These are phyloP conservation scores for Pseudocercospora eumusae DNA, from an alignment of 2,329 filamentous ascomycete genomes.

Conservation along the genomic window DNA sequence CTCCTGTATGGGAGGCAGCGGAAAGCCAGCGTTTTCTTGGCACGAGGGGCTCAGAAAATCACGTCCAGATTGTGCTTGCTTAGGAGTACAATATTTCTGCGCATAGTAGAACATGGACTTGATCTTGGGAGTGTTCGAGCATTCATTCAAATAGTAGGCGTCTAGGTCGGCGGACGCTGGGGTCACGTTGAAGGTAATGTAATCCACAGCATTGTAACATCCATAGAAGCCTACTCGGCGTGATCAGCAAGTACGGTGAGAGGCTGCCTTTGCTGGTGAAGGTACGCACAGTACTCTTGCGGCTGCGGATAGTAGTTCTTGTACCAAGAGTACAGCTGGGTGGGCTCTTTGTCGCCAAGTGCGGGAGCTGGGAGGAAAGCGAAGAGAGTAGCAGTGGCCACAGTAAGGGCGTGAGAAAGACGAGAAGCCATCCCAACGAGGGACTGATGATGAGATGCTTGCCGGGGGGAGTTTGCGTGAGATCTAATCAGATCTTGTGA, in stretches of 20 bases:
- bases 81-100: slow-evolving; percentile 23
- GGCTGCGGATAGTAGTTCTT: slow-evolving; percentile 25
- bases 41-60: slow-evolving; percentile 10
- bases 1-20: slow-evolving; percentile 17
- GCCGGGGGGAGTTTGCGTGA: not conserved
- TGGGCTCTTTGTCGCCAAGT: not conserved
- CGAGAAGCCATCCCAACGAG: not conserved
- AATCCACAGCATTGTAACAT: slow-evolving; percentile 13
- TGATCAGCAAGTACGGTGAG: not conserved
- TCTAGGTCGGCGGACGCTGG: slow-evolving; percentile 1
- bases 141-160: slow-evolving; percentile 18
- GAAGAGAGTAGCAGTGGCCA: not conserved
- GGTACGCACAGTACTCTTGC: slow-evolving; percentile 20
- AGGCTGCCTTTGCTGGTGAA: not conserved
- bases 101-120: slow-evolving; percentile 23
- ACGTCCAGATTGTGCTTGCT: slow-evolving; percentile 16
- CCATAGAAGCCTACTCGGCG: not conserved
- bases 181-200: slow-evolving; percentile 22
- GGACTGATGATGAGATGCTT: not conserved
- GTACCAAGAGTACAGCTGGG: slow-evolving; percentile 25
- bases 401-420: not conserved
- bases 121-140: slow-evolving; percentile 20
- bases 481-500: slow-evolving; percentile 9
- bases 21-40: slow-evolving; percentile 9
- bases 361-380: not conserved